Conservation (phyloP, 139 green algal genomes). For the Tetraselmis striata region DNA sequence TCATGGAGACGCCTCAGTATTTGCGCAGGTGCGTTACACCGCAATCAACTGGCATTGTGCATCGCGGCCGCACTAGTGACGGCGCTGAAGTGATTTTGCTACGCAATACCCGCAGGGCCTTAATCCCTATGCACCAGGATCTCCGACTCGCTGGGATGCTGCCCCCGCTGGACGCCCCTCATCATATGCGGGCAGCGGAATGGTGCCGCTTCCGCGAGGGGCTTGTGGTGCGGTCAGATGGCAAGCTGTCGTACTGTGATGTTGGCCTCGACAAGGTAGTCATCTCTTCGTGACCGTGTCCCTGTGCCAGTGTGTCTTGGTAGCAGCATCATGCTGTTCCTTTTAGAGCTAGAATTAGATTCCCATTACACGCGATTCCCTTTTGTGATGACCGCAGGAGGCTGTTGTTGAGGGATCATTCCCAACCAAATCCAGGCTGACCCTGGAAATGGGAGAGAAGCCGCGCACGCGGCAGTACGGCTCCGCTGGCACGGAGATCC, state of each 20-base stretch:
- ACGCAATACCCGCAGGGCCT: constrained; percentile 25
- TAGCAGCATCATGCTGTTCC: too few species aligned
- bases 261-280: constrained; percentile 68
- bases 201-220: constrained; percentile 83
- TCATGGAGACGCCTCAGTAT: constrained; percentile 83
- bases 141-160: constrained; percentile 55
- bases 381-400: background rate
- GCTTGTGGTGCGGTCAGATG: constrained; percentile 36
- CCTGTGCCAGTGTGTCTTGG: too few species aligned
- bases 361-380: too few species aligned
- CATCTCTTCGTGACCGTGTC: too few species aligned
- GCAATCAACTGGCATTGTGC: constrained; percentile 24
- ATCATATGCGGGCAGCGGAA: constrained; percentile 74
- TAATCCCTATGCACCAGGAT: constrained; percentile 60
- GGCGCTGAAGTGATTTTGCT: too few species aligned
- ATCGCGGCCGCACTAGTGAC: constrained; percentile 11
- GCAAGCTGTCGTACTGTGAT: constrained; percentile 26
- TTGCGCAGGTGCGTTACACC: constrained; percentile 50
- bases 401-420: background rate
- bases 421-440: background rate
- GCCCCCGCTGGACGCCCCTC: constrained; percentile 75
- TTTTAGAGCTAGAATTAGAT: too few species aligned
- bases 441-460: background rate
- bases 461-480: background rate
- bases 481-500: background rate